These are phyloP conservation scores for Ensete glaucum DNA, from an alignment of 176 grass and related monocot species.

Conservation along the genomic window DNA sequence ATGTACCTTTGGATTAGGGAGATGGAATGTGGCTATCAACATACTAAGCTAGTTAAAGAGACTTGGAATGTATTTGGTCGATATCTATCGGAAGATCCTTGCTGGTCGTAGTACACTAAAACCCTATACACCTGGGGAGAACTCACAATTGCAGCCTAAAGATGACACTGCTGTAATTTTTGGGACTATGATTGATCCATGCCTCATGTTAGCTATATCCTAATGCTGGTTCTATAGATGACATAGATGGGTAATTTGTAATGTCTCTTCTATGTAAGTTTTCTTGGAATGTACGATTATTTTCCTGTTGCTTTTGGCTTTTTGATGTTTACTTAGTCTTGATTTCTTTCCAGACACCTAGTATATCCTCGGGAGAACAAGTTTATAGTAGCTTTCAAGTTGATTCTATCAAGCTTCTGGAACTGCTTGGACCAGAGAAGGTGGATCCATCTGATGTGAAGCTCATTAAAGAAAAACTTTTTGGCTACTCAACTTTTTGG, in stretches of 20 bases:
- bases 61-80: background rate
- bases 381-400: conserved; percentile 55
- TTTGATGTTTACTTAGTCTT: conserved; percentile 17
- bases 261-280: background rate
- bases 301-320: background rate
- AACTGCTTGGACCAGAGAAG: conserved; percentile 90
- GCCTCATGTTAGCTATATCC: no score
- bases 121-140: background rate
- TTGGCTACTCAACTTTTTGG: conserved; percentile 99
- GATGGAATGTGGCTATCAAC: no score
- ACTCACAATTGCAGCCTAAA: background rate
- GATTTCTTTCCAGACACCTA: conserved; percentile 39
- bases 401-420: conserved; percentile 79
- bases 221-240: no score
- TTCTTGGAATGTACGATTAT: background rate
- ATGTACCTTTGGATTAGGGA: no score
- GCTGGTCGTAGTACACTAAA: background rate
- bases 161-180: background rate
- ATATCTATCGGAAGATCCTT: background rate
- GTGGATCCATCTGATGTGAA: conserved; percentile 82
- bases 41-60: no score
- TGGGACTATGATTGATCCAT: background rate
- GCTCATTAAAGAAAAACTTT: conserved; percentile 87
- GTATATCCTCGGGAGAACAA: conserved; percentile 38
- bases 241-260: no score